These are phyloP conservation scores for Mollisia scopiformis DNA, from an alignment of 2,329 filamentous ascomycete species.

Conservation along the genomic window DNA sequence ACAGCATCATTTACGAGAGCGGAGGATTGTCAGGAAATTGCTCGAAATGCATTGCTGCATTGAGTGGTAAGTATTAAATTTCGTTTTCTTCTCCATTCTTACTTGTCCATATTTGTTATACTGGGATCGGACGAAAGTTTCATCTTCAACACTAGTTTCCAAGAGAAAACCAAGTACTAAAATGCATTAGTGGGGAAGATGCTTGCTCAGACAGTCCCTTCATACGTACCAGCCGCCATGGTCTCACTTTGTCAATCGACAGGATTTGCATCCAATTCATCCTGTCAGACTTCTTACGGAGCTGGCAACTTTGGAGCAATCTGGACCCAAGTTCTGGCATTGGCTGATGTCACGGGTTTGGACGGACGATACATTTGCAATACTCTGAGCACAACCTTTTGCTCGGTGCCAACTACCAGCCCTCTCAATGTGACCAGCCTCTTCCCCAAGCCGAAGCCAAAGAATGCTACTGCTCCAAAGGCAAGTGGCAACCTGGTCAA, in stretches of 20 bases:
- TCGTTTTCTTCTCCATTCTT: too few relatives aligned
- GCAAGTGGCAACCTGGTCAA: slow-evolving; percentile 57
- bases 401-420: slow-evolving; percentile 47
- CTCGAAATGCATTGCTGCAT: slow-evolving; percentile 54
- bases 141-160: too few relatives aligned
- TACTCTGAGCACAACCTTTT: slow-evolving; percentile 50
- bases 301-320: slow-evolving; percentile 53
- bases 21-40: slow-evolving; percentile 46
- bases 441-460: slow-evolving; percentile 59
- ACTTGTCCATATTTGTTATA: too few relatives aligned
- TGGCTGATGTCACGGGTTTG: slow-evolving; percentile 54
- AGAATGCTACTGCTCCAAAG: slow-evolving; percentile 44
- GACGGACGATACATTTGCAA: slow-evolving; percentile 62
- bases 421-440: slow-evolving; percentile 46
- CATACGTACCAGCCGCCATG: slow-evolving; percentile 52
- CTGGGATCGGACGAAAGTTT: too few relatives aligned
- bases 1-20: slow-evolving; percentile 45
- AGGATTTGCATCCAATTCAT: slow-evolving; percentile 47
- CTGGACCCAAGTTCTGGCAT: slow-evolving; percentile 59
- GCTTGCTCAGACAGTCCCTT: slow-evolving; percentile 52
- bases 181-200: slow-evolving; percentile 54
- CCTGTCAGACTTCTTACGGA: slow-evolving; percentile 51
- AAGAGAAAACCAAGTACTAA: too few relatives aligned
- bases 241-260: slow-evolving; percentile 52
- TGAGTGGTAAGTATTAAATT: too few relatives aligned